Base-by-base conservation (phyloP, 345 rosid species). In the Psidium guajava region DNA sequence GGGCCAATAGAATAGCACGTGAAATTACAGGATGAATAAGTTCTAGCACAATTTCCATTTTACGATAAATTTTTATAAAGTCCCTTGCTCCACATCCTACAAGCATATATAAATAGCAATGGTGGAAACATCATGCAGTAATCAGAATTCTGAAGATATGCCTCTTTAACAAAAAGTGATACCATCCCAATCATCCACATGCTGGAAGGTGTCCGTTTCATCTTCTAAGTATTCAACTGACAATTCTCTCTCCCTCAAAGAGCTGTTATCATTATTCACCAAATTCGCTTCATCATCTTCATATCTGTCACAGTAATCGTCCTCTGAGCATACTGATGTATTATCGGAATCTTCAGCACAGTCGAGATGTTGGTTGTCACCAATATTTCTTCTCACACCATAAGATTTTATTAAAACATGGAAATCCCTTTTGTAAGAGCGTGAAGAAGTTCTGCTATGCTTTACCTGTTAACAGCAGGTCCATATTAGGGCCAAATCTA, bases 111-210 rank as follows among this genome's bases (percentile, higher is more conserved):
- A 27, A 52, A 82, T 8, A 28, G 15, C 57, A n/a, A 52, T 8
- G 58, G 24, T 51, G 27, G 36, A 47, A 83, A 56, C 85, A 59
- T 42, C 58, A 42, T 32, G 77, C 74, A 49, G 20, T 3, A 57
- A 52, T 82, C 40, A 27, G 42, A 82, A 27, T 82, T 82, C 40
- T 2, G 0, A 52, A 51, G 56, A 52, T 44, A 52, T 81, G 3
- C 83, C 32, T 82, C 49, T 50, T 51, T 82, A 52, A 51, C 5
- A 82, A 44, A 87, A 84, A 86, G 88, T 55, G 82, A 32, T 93
- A 96, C 99, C 99, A 86, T 96, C 98, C 96, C 95, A 94, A 85
- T 96, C 97, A 93, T 94, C 93, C 82, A 89, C 98, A 80, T 82
- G 88, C 86, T 90, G 92, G 81, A 91, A 93, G 89, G 88, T 86